These are phyloP conservation scores for Crepidotus variabilis DNA, from an alignment of 768 basidiomycete genomes.

Conservation along the genomic window DNA sequence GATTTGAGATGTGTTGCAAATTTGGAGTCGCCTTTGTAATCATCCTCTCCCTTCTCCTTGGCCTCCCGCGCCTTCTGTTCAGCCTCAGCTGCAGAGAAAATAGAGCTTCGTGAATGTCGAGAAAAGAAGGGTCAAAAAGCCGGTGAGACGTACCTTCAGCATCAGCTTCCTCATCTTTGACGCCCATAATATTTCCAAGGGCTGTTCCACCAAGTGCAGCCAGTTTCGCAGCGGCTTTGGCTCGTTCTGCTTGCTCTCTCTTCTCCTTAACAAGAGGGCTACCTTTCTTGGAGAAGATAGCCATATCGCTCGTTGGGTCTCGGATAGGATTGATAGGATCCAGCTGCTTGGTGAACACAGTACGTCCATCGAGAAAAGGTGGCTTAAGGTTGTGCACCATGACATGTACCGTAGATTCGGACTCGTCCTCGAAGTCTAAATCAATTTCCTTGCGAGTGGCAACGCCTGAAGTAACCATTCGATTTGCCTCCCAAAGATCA, in stretches of 20 bases:
- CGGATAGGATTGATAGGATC: constrained; percentile 97
- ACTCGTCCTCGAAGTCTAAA: constrained; percentile 94
- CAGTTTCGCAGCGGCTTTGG: constrained; percentile 94
- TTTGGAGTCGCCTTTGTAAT: constrained; percentile 93
- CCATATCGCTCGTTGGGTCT: constrained; percentile 92
- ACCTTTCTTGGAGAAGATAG: constrained; percentile 96
- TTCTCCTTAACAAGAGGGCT: constrained; percentile 92
- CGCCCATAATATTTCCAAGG: constrained; percentile 97
- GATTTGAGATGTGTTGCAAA: constrained; percentile 93
- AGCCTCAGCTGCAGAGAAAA: constrained; percentile 51
- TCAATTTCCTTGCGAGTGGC: constrained; percentile 85
- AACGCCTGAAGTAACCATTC: constrained; percentile 95
- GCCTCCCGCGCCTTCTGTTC: constrained; percentile 45
- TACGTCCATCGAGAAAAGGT: constrained; percentile 95
- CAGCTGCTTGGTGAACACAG: constrained; percentile 93
- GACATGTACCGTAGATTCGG: constrained; percentile 94
- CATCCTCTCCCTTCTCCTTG: constrained; percentile 57
- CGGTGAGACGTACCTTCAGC: constrained; percentile 70
- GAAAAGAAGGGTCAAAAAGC: constrained; percentile 34
- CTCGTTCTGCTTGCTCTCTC: constrained; percentile 92
- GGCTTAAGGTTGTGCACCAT: constrained; percentile 97
- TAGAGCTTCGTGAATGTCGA: constrained; percentile 77
- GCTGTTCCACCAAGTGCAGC: constrained; percentile 89
- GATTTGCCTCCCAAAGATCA: constrained; percentile 97
- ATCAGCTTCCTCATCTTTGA: constrained; percentile 91